Percentiles rank a stretch among this genome's conserved stretches.
These are phyloP conservation scores for Physcomitrellopsis africana DNA, from an alignment of 225 moss, liverwort and hornwort genomes.

Conservation along the genomic window DNA sequence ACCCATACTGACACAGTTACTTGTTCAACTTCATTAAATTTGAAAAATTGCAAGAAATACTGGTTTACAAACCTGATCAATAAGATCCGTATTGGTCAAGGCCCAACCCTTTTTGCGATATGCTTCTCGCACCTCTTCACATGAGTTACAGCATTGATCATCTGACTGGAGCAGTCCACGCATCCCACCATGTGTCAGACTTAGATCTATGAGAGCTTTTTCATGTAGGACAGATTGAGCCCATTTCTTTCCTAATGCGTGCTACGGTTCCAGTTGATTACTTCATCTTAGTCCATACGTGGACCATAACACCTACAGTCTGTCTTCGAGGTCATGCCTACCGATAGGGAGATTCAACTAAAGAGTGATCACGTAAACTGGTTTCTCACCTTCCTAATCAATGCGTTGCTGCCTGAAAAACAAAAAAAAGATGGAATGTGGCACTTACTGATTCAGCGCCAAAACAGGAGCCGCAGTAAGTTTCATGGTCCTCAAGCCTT, in stretches of 20 bases:
- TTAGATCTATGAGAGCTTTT: background rate
- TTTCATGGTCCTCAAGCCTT: conserved; percentile 85
- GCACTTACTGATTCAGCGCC: conserved; percentile 84
- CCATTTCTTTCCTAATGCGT: background rate
- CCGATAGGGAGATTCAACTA: background rate
- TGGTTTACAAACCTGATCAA: conserved; percentile 69
- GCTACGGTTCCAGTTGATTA: conserved; percentile 1
- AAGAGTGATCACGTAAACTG: background rate
- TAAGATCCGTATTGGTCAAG: conserved; percentile 76
- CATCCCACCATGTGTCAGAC: conserved; percentile 26
- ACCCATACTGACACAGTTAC: background rate
- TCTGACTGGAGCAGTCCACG: conserved; percentile 59
- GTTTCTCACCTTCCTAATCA: background rate
- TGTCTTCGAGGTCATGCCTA: conserved; percentile 5
- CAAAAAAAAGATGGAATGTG: conserved; percentile 11
- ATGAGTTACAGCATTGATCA: conserved; percentile 96
- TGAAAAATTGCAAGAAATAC: background rate
- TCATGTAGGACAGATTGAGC: background rate
- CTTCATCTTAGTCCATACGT: conserved; percentile 3
- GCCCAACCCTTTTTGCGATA: conserved; percentile 99
- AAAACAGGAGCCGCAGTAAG: conserved; percentile 99
- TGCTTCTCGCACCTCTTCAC: conserved; percentile 99
- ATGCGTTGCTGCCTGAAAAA: conserved; percentile 1
- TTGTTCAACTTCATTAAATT: background rate
- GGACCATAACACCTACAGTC: background rate